Evolutionary conservation across 83 land plant genomes (phyloP).

Genomic region (Isoetes engelmannii): DNA sequence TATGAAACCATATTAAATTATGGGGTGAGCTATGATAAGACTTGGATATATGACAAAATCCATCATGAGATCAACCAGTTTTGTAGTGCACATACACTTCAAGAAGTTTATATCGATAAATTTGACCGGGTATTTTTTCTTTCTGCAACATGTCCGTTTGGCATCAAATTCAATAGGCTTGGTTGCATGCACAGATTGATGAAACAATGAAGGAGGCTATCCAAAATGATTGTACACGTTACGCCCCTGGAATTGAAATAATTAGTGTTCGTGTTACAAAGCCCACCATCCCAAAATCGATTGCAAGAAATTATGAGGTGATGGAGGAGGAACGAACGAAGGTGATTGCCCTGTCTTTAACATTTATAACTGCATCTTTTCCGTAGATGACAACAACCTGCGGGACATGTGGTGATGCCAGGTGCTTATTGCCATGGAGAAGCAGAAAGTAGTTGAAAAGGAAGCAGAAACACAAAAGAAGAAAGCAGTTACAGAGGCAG

Average conservation of each 20-base stretch:
- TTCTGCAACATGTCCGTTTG: not conserved
- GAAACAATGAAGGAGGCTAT: slow-evolving; percentile 96
- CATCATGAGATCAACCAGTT: slow-evolving; percentile 99
- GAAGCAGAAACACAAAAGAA: slow-evolving; percentile 92
- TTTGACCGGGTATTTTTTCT: slow-evolving; percentile 70
- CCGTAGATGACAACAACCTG: too few species aligned
- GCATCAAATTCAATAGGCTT: not conserved
- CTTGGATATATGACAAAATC: slow-evolving; percentile 98
- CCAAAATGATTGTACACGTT: slow-evolving; percentile 86
- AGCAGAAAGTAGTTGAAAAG: slow-evolving; percentile 84
- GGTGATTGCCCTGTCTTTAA: slow-evolving; percentile 25
- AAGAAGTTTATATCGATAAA: slow-evolving; percentile 92
- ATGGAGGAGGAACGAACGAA: slow-evolving; percentile 99
- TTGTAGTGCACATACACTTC: slow-evolving; percentile 78
- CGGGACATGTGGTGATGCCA: slow-evolving; percentile 4
- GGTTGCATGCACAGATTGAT: slow-evolving; percentile 60
- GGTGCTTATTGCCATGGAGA: slow-evolving; percentile 88
- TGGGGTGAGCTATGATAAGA: slow-evolving; percentile 94
- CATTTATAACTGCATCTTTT: not conserved
- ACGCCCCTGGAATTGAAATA: slow-evolving; percentile 96
- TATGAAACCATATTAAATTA: slow-evolving; percentile 79
- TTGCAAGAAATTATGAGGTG: slow-evolving; percentile 78
- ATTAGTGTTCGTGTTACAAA: slow-evolving; percentile 92
- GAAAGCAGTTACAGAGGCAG: slow-evolving; percentile 87
- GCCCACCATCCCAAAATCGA: slow-evolving; percentile 73